A percentile compares a stretch with the other conserved stretches of the same genome.
phyloP scores from a whole-genome alignment of 768 basidiomycete genomes.

The Termitomyces sp. region DNA sequence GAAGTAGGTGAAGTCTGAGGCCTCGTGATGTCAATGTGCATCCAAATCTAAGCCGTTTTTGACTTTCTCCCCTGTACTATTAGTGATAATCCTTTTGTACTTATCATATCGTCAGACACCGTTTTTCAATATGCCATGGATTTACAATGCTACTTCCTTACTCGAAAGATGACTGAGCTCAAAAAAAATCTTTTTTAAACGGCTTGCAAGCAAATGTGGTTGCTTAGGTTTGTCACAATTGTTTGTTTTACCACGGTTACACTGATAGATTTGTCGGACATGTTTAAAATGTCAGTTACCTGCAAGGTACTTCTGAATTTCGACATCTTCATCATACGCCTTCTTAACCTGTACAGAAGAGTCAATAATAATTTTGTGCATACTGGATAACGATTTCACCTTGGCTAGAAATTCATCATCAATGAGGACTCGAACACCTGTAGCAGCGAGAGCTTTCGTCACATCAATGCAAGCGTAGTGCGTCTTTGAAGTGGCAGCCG shows the following conservation, averaged over 20 bases:
- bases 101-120: too few species aligned
- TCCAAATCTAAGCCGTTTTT: background rate
- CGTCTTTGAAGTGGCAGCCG: slow-evolving; percentile 53
- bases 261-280: background rate
- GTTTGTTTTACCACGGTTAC: background rate
- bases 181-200: too few species aligned
- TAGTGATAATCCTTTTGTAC: too few species aligned
- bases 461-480: slow-evolving; percentile 65
- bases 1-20: too few species aligned
- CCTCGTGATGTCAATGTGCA: background rate
- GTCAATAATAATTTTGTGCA: background rate
- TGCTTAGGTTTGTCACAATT: background rate
- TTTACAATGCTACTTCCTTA: background rate
- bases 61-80: too few species aligned
- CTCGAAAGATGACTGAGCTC: too few species aligned
- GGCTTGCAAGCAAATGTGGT: too few species aligned
- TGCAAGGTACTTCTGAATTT: slow-evolving; percentile 5
- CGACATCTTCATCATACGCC: slow-evolving; percentile 40
- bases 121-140: too few species aligned
- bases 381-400: background rate
- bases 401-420: slow-evolving; percentile 55
- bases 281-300: background rate
- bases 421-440: slow-evolving; percentile 62
- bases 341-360: slow-evolving; percentile 34
- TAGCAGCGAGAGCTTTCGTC: slow-evolving; percentile 65